Percentiles rank a stretch among this genome's conserved stretches.
These are phyloP conservation scores for Oenanthe javanica DNA, from an alignment of 140 eudicot species.

Conservation along the genomic window DNA sequence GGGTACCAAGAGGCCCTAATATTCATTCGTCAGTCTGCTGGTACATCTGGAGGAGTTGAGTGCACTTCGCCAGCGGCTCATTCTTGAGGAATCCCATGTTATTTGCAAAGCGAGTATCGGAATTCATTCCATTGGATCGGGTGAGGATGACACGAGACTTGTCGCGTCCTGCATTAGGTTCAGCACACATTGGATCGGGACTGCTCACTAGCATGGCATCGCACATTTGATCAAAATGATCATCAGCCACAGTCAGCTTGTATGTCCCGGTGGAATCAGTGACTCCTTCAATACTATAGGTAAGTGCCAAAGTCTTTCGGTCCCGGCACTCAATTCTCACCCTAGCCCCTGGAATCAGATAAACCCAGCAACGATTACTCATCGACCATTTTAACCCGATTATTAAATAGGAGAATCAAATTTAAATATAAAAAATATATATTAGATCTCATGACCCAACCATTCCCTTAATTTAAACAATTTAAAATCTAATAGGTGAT, in stretches of 20 bases:
- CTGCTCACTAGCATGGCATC: slow-evolving; percentile 51
- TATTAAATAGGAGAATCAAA: too few relatives aligned
- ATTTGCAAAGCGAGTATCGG: slow-evolving; percentile 47
- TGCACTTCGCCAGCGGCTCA: slow-evolving; percentile 38
- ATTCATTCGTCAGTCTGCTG: slow-evolving; percentile 22
- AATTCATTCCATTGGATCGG: slow-evolving; percentile 60
- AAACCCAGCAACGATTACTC: neutral
- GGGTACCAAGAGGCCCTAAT: neutral
- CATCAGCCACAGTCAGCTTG: slow-evolving; percentile 36
- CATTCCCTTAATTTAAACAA: too few relatives aligned
- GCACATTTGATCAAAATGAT: slow-evolving; percentile 54
- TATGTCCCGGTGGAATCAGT: slow-evolving; percentile 48
- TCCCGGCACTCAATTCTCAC: slow-evolving; percentile 52
- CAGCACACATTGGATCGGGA: slow-evolving; percentile 36
- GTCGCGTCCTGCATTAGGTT: slow-evolving; percentile 48
- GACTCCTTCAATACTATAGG: slow-evolving; percentile 29
- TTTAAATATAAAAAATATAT: too few relatives aligned
- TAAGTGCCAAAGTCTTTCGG: slow-evolving; percentile 19
- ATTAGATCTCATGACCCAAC: too few relatives aligned
- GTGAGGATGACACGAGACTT: slow-evolving; percentile 71
- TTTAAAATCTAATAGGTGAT: too few relatives aligned
- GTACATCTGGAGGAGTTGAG: slow-evolving; percentile 48
- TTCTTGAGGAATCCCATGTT: slow-evolving; percentile 55
- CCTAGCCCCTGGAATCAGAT: slow-evolving; percentile 37
- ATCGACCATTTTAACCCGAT: neutral